A percentile compares a stretch with the other conserved stretches of the same genome.
These are phyloP conservation scores for Jaapia argillacea DNA, from an alignment of 768 basidiomycete species.

Conservation along the genomic window DNA sequence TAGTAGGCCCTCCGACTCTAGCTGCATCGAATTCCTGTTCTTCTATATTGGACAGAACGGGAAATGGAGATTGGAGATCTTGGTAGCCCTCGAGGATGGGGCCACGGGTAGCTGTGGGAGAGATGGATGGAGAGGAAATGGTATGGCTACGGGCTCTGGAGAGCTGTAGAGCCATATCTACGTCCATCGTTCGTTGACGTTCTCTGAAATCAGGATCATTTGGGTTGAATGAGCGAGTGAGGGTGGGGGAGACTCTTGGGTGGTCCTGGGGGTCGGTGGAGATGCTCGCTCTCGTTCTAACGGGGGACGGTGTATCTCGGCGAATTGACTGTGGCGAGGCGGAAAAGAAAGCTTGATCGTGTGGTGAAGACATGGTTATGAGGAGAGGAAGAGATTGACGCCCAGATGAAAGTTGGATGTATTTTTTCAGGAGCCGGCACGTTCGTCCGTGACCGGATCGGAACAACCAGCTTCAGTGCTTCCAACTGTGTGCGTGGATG, in stretches of 20 bases:
- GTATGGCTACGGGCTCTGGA: conserved; percentile 65
- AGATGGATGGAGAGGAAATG: conserved; percentile 19
- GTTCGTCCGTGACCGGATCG: too few relatives aligned
- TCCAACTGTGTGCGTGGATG: too few relatives aligned
- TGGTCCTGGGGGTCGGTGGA: conserved; percentile 24
- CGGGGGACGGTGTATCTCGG: conserved; percentile 15
- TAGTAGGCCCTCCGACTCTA: conserved; percentile 15
- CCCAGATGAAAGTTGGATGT: too few relatives aligned
- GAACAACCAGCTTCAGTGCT: too few relatives aligned
- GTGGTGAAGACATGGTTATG: conserved; percentile 17
- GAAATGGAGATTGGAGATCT: conserved; percentile 18
- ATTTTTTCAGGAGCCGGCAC: too few relatives aligned
- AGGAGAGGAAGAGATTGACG: too few relatives aligned
- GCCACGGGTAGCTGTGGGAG: conserved; percentile 19
- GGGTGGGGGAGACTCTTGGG: conserved; percentile 50
- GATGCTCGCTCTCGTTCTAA: conserved; percentile 13
- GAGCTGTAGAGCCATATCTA: conserved; percentile 82
- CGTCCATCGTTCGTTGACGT: conserved; percentile 89
- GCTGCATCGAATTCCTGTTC: conserved; percentile 36
- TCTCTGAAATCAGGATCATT: conserved; percentile 72
- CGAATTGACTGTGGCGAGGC: conserved; percentile 15
- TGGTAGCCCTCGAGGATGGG: background rate
- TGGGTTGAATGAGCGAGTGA: conserved; percentile 51
- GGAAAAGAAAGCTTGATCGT: conserved; percentile 15
- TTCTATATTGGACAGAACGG: conserved; percentile 37